Percentiles rank a stretch among this genome's conserved stretches.
Conservation (phyloP, 2,329 filamentous ascomycete genomes). For the Aspergillus fumigatiaffinis region DNA sequence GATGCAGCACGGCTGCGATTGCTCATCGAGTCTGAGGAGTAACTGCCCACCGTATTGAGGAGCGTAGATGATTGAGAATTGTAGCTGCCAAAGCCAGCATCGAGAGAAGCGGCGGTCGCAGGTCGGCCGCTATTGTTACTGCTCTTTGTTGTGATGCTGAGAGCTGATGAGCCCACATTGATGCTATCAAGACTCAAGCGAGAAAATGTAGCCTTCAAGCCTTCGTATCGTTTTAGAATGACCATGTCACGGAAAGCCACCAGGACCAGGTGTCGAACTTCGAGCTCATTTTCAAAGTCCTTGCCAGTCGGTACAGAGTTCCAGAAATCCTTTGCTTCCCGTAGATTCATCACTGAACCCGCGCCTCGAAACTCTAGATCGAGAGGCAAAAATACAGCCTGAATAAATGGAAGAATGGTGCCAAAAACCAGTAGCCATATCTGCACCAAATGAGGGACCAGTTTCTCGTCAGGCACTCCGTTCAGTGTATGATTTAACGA, state of each 20-base stretch:
- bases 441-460: conserved; percentile 88
- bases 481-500: conserved; percentile 80
- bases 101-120: conserved; percentile 70
- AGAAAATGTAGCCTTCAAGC: conserved; percentile 84
- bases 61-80: conserved; percentile 76
- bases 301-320: conserved; percentile 59
- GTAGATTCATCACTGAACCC: conserved; percentile 70
- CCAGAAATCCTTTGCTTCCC: conserved; percentile 89
- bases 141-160: conserved; percentile 40
- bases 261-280: conserved; percentile 84
- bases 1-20: conserved; percentile 76
- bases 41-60: conserved; percentile 61
- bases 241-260: conserved; percentile 84
- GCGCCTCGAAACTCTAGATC: conserved; percentile 89
- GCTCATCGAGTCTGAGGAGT: conserved; percentile 49
- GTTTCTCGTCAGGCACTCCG: conserved; percentile 73
- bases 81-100: conserved; percentile 71
- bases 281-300: conserved; percentile 58
- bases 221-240: conserved; percentile 83
- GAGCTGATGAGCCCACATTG: conserved; percentile 47
- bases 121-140: conserved; percentile 53
- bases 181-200: conserved; percentile 80
- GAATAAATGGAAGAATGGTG: conserved; percentile 84
- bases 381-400: conserved; percentile 88
- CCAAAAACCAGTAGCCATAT: conserved; percentile 94